These are phyloP conservation scores for Aspergillus jensenii DNA, from an alignment of 2,329 filamentous ascomycete species.

Conservation along the genomic window DNA sequence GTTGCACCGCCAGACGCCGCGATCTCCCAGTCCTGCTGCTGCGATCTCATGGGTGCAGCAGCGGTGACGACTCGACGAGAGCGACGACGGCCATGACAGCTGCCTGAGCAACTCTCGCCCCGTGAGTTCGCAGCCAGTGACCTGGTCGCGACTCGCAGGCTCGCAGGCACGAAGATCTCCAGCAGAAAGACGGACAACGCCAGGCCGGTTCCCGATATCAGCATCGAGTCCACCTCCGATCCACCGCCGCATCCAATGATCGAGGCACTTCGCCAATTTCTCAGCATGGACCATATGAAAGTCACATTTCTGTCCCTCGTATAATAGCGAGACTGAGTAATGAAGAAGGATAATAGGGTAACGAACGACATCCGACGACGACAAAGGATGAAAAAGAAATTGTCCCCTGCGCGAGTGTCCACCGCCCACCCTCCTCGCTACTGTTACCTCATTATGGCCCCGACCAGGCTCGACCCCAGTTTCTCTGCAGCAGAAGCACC, in stretches of 20 bases:
- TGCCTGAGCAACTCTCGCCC: no score
- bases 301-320: neutral
- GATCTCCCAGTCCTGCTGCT: conserved; percentile 2
- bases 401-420: neutral
- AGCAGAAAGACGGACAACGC: neutral
- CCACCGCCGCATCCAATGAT: neutral
- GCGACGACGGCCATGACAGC: neutral
- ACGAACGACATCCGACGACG: neutral
- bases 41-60: neutral
- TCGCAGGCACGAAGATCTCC: no score
- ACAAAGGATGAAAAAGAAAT: conserved; percentile 2
- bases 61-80: neutral
- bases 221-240: neutral
- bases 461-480: neutral
- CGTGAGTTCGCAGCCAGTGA: no score
- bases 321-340: neutral
- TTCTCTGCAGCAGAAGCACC: neutral
- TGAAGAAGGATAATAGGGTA: neutral
- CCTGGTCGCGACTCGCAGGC: no score
- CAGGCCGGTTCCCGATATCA: neutral
- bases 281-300: neutral
- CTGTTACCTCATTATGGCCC: conserved; percentile 9
- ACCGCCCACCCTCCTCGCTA: conserved; percentile 7
- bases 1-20: conserved; percentile 19
- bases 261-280: neutral